Conservation (phyloP, 805 yeast species). For the Saccharomyces cerevisiae region DNA sequence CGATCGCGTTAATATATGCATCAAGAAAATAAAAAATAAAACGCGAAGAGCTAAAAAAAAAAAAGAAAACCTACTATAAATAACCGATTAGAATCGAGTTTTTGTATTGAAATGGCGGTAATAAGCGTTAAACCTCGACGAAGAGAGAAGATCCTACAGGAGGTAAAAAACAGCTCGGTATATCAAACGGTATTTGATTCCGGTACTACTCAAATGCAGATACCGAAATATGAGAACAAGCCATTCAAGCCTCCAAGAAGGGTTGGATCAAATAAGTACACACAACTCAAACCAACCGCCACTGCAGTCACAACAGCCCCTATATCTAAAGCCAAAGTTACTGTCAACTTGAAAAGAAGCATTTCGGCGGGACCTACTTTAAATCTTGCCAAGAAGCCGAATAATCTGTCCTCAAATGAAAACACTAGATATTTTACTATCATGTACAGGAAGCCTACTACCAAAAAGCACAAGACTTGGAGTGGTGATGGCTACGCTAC, state of each 20-base stretch:
- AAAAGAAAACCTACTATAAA: no score
- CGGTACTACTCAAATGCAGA: constrained; percentile 9
- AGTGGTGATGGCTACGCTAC: constrained; percentile 75
- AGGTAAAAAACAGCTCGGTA: not conserved
- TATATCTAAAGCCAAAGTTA: not conserved
- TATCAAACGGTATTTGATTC: not conserved
- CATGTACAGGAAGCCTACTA: constrained; percentile 63
- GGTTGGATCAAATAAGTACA: not conserved
- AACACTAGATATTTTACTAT: constrained; percentile 28
- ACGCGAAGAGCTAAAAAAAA: not conserved
- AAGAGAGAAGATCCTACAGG: not conserved
- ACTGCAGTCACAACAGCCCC: not conserved
- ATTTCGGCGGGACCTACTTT: not conserved
- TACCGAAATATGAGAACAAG: constrained; percentile 33
- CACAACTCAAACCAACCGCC: not conserved
- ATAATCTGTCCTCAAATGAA: not conserved
- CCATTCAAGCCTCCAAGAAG: constrained; percentile 48
- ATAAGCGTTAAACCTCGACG: not conserved
- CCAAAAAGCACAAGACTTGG: constrained; percentile 86
- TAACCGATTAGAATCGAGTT: not conserved
- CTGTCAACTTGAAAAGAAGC: not conserved
- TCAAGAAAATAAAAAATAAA: not conserved
- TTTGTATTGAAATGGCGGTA: not conserved
- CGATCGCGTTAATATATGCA: not conserved
- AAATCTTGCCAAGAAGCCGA: not conserved